A percentile compares a stretch with the other conserved stretches of the same genome.
These are phyloP conservation scores for Aspergillus heteromorphus DNA, from an alignment of 495 filamentous ascomycete species.

Conservation along the genomic window DNA sequence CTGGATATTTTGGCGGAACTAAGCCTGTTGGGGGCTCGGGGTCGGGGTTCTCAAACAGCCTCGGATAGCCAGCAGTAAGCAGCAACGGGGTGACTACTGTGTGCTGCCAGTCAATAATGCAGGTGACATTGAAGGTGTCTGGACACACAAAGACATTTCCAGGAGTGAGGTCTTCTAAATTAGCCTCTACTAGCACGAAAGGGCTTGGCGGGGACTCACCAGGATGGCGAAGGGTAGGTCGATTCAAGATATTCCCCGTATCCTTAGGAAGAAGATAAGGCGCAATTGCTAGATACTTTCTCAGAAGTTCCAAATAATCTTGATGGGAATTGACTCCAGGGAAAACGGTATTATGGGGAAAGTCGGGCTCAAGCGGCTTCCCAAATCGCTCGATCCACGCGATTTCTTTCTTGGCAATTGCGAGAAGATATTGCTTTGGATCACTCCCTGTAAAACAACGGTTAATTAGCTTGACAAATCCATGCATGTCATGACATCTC, in stretches of 20 bases:
- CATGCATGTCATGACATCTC: not conserved
- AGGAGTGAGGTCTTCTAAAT: slow-evolving; percentile 14
- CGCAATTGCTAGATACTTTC: slow-evolving; percentile 16
- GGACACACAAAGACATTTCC: slow-evolving; percentile 20
- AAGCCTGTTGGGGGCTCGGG: slow-evolving; percentile 10
- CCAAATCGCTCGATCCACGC: slow-evolving; percentile 14
- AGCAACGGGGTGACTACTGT: slow-evolving; percentile 15
- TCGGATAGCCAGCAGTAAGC: slow-evolving; percentile 19
- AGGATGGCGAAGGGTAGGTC: slow-evolving; percentile 17
- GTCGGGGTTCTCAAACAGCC: slow-evolving; percentile 18
- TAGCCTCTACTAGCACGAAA: not conserved
- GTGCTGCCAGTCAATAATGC: slow-evolving; percentile 27
- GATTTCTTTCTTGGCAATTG: slow-evolving; percentile 13
- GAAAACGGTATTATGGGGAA: slow-evolving; percentile 19
- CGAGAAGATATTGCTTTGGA: slow-evolving; percentile 1
- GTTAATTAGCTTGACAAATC: not conserved
- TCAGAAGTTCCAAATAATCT: slow-evolving; percentile 14
- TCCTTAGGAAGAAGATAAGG: slow-evolving; percentile 17
- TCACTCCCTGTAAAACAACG: slow-evolving; percentile 3
- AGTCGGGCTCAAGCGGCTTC: slow-evolving; percentile 15
- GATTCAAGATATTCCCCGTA: slow-evolving; percentile 4
- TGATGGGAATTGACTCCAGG: slow-evolving; percentile 14
- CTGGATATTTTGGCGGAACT: slow-evolving; percentile 14
- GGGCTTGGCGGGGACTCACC: not conserved
- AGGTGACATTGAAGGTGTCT: slow-evolving; percentile 17